Evolutionary conservation across 371 early-diverging fungal genomes (phyloP), one percentile per base, ranked within the genome.

Genomic region (Apophysomyces trapeziformis): DNA sequence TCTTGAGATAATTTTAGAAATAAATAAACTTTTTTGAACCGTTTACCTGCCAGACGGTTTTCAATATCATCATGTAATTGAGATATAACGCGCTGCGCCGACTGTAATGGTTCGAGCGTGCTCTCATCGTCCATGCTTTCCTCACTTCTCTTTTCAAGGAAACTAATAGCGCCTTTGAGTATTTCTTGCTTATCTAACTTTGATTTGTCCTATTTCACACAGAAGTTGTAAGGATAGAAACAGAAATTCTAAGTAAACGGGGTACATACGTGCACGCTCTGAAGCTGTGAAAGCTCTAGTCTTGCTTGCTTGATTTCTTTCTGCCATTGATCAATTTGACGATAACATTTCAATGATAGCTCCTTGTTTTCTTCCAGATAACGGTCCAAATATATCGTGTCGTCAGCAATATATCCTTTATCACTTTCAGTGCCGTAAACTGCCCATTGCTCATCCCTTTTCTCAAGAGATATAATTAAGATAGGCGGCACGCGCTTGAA

Each of bases 381-480:
- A 37, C 83, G 68, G 45, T 79, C 83, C 69, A 82, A 54, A 61
- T 82, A 79, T 7, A 82, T 68, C 1, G 72, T 73, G 36, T 62
- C 66, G 5, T 82, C 83, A 0, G 74, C 61, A 0, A 21, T 58
- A 36, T 77, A 78, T 9, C 38, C 18, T 18, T 58, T 11, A 16
- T 26, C 16, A 44, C 21, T 32, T 16, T 47, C 56, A 57, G n/a
- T 18, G 21, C 5, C 21, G n/a, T 50, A 9, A 16, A 21, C 21
- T 21, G 21, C 9, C 54, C 54, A 58, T 35, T 35, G 60, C 8
- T 36, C 56, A 1, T 37, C 47, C 13, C 64, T 58, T 18, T 73
- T 66, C 39, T 79, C 83, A 6, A 82, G 56, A 1, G 68, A 58
- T 37, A 82, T 63, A 14, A 73, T 37, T 8, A 82, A 58, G 7